Conservation (phyloP, 805 yeast species). For the Cyberlindnera mycetangii region DNA sequence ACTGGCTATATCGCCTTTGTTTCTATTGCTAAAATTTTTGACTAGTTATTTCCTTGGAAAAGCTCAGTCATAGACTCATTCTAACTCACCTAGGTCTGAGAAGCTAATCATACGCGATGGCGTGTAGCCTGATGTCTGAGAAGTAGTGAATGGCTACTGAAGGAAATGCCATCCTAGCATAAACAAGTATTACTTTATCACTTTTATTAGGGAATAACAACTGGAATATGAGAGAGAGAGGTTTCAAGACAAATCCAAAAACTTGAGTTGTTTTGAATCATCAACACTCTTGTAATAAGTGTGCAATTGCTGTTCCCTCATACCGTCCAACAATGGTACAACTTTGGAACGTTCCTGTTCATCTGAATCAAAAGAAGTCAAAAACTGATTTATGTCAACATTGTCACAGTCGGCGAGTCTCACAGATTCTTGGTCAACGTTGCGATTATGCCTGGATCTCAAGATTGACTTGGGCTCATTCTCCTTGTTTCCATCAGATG, state of each 20-base stretch:
- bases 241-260: conserved; percentile 6
- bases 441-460: conserved; percentile 11
- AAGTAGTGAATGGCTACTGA: too few species aligned
- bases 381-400: conserved; percentile 9
- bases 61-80: too few species aligned
- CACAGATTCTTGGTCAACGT: conserved; percentile 10
- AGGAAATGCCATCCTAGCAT: too few species aligned
- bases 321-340: conserved; percentile 3
- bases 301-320: conserved; percentile 12
- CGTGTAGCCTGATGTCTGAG: too few species aligned
- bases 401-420: conserved; percentile 7
- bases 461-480: conserved; percentile 13
- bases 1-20: too few species aligned
- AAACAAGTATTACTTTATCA: too few species aligned
- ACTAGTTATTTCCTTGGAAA: too few species aligned
- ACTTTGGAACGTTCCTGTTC: conserved; percentile 11
- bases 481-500: background rate
- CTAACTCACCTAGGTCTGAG: too few species aligned
- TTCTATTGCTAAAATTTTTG: too few species aligned
- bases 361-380: conserved; percentile 9
- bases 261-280: background rate
- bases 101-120: too few species aligned
- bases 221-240: background rate
- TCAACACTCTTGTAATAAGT: conserved; percentile 9
- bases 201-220: too few species aligned